Evolutionary conservation across 352 stramenopile genomes (phyloP), one percentile per base, ranked within the genome.

Genomic region (Globisporangium barbulae): DNA sequence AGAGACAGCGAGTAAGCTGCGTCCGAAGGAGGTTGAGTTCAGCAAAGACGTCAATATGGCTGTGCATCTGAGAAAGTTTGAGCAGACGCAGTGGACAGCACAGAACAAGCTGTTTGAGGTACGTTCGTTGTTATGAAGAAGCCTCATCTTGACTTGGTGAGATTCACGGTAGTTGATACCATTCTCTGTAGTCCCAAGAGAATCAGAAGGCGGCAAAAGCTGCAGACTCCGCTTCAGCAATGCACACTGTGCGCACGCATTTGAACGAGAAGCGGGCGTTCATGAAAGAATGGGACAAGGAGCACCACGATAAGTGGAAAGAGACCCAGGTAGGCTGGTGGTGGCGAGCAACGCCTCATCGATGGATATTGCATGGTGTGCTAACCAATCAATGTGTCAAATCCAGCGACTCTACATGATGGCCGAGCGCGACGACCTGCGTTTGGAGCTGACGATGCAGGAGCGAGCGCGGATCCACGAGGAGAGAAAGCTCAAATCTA

Each of bases 21-120:
- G 78, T 9, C 81, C 83, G 7, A 75, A 62, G 17, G 69, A 84
- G 0, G 55, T 88, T 22, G 55, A 64, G 13, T 90, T 89, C 61
- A 50, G 78, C 59, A 89, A 91, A 57, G 71, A 71, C n/a, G 66
- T 92, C 58, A 76, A 92, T 63, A 92, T 88, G 77, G 78, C 69
- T 0, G 74, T 92, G 7, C 67, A 92, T 31, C 61, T 89, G 54
- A 72, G 81, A 19, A 83, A 81, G 50, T 92, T 89, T 25, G 59
- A 83, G 33, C 75, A 89, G 68, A 60, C 72, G 1, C 80, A 88
- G 39, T 91, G 80, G 81, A 42, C 69, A 15, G 59, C 67, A 15
- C 78, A 89, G 66, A 87, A 90, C 55, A 63, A 81, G 19, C 47
- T 68, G 5, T 31, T 67, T 12, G 62, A 80, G 15, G 82, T 91